phyloP scores from a whole-genome alignment of 805 yeast genomes.

The Candida coquimbonensis region DNA sequence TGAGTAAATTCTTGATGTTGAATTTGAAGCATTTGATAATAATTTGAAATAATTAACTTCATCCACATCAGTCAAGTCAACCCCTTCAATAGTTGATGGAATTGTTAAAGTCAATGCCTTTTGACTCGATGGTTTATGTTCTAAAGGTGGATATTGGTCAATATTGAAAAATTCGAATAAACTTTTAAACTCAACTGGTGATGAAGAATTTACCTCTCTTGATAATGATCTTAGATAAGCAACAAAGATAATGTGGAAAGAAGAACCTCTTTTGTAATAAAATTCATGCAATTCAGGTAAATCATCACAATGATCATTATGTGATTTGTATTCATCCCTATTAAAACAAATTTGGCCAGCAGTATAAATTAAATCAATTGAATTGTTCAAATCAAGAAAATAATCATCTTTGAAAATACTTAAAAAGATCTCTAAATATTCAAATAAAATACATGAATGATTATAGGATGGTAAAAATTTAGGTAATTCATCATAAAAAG shows the following conservation, averaged over 20 bases:
- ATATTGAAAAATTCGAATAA: conserved; percentile 27
- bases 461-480: conserved; percentile 28
- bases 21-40: conserved; percentile 30
- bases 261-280: conserved; percentile 27
- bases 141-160: conserved; percentile 27
- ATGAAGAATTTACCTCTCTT: conserved; percentile 15
- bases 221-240: conserved; percentile 28
- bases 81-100: conserved; percentile 13
- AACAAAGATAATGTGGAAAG: conserved; percentile 28
- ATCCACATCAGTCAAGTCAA: conserved; percentile 15
- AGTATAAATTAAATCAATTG: conserved; percentile 28
- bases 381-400: conserved; percentile 24
- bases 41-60: conserved; percentile 25
- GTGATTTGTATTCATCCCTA: conserved; percentile 17
- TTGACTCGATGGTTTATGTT: conserved; percentile 27
- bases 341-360: conserved; percentile 32
- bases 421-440: conserved; percentile 29
- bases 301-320: conserved; percentile 19
- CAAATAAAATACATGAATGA: conserved; percentile 29
- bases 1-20: conserved; percentile 27
- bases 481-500: conserved; percentile 30
- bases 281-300: conserved; percentile 25
- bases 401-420: conserved; percentile 26
- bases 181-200: conserved; percentile 24
- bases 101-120: conserved; percentile 30